Evolutionary conservation across 352 stramenopile species (phyloP), one percentile per base, ranked within the genome.

Genomic region (Sclerospora graminicola): DNA sequence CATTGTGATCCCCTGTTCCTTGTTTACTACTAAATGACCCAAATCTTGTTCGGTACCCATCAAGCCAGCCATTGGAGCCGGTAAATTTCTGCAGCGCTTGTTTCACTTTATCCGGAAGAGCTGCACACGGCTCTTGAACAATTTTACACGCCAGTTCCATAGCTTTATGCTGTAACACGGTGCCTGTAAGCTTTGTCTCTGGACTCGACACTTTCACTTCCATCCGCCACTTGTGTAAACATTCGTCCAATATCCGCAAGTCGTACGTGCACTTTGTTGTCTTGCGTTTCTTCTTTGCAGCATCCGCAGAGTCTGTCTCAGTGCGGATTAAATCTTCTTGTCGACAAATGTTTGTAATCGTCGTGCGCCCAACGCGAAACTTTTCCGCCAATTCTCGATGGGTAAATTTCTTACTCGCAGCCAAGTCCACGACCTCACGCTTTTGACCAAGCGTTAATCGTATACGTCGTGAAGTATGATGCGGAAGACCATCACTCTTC

Each of bases 161-260:
- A 37, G 79, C 79, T 32, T 88, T 89, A 37, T 87, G 71, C 59
- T 91, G 79, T 40, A 91, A 57, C 23, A 84, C 69, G 0, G 74
- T 83, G 51, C 79, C 79, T 11, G 79, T 91, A 51, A 91, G 60
- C 54, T 88, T 86, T 13, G 57, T 79, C 35, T 91, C 79, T 0
- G 79, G 79, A 9, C 55, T 84, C 53, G 69, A 85, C 23, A 91
- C 76, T 34, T 84, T 84, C 30, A 84, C 57, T 51, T 91, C 80
- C 76, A 91, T 88, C 34, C 80, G 70, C 80, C 76, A 89, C 66
- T 91, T 91, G 63, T 91, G 77, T 42, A 91, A 53, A 55, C 70
- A 84, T 57, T 91, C 76, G 54, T 89, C 76, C 24, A 91, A 51
- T 48, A 89, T 65, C 15, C 72, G 71, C 51, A 89, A 57, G 45